Base-by-base conservation (phyloP, 1,284 basidiomycete genomes). In the Cryptococcus jaspeensis region DNA sequence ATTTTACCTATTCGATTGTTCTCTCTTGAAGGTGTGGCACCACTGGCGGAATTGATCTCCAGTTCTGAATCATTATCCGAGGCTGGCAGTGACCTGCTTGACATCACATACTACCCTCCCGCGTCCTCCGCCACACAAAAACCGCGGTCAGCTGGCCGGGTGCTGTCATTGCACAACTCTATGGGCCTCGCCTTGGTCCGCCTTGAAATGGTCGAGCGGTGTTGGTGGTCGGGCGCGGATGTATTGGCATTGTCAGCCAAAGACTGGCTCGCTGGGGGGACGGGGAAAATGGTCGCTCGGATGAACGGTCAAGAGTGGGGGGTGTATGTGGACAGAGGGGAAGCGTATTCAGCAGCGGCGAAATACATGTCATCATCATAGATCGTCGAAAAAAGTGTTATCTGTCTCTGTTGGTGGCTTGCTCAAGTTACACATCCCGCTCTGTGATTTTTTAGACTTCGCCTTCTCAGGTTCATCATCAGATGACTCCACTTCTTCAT, bases 1-100 rank as follows among this genome's bases (percentile, higher is more conserved):
- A 88, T 95, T 46, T 79, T 95, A 8, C 93, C 94, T 2, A 83
- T 97, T 1, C 70, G 81, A 35, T 57, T 75, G 5, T 59, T 67
- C 46, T 63, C 64, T 13, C 44, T 64, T 25, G 16, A 59, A 25
- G 35, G 47, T 23, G n/a, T 58, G 47, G 58, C 61, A 46, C 47
- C 52, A 16, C 49, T 36, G 5, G 28, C 18, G 60, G 16, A 46
- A 50, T 38, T 50, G 38, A 32, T 49, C 11, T 42, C 58, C 16
- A 35, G 43, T 37, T 23, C 56, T 2, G 37, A 15, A 23, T 42
- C 36, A 36, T 25, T 48, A 18, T 9, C 15, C 2, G 51, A 53
- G 13, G 40, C 37, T 23, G 18, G n/a, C 6, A 35, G 12, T 20
- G 48, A 42, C 1, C 45, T n/a, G n/a, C n/a, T 65, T 7, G 74